These are phyloP conservation scores for Acacia concinna DNA, from an alignment of 331 rosid genomes.

Conservation along the genomic window DNA sequence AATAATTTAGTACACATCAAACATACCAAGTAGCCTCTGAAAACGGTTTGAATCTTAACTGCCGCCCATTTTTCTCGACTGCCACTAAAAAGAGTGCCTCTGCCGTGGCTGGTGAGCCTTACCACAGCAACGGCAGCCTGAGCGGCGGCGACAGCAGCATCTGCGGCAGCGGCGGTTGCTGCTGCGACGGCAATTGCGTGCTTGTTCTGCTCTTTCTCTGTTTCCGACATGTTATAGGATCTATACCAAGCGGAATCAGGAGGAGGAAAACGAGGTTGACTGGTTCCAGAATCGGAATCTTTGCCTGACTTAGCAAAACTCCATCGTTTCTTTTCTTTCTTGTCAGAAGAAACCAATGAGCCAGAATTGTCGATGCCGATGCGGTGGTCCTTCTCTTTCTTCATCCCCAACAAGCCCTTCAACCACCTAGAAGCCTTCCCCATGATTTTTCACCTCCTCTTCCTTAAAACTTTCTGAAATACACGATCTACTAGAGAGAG, in stretches of 20 bases:
- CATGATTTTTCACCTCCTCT: conserved; percentile 40
- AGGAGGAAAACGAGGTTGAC: conserved; percentile 24
- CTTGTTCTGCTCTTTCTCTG: conserved; percentile 80
- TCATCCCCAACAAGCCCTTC: conserved; percentile 80
- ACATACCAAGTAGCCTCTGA: conserved; percentile 82
- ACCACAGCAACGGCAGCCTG: conserved; percentile 95
- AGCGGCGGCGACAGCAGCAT: conserved; percentile 85
- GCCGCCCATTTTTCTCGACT: conserved; percentile 83
- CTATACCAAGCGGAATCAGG: conserved; percentile 65
- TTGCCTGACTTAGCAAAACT: conserved; percentile 71
- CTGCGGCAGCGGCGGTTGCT: conserved; percentile 87
- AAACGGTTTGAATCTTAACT: conserved; percentile 79
- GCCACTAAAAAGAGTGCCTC: conserved; percentile 55
- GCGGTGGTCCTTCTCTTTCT: conserved; percentile 59
- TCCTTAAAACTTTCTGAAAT: not conserved
- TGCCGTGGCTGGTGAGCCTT: conserved; percentile 74
- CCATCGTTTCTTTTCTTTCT: conserved; percentile 81
- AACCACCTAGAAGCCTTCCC: conserved; percentile 94
- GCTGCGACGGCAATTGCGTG: conserved; percentile 98
- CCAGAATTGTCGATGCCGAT: conserved; percentile 40
- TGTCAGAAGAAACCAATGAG: conserved; percentile 32
- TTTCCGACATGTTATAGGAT: conserved; percentile 60
- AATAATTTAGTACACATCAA: not conserved
- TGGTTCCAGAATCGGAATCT: conserved; percentile 16
- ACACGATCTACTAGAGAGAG: conserved; percentile 31